Base-by-base conservation (phyloP, 2,329 filamentous ascomycete genomes). In the Epichloe gansuensis region DNA sequence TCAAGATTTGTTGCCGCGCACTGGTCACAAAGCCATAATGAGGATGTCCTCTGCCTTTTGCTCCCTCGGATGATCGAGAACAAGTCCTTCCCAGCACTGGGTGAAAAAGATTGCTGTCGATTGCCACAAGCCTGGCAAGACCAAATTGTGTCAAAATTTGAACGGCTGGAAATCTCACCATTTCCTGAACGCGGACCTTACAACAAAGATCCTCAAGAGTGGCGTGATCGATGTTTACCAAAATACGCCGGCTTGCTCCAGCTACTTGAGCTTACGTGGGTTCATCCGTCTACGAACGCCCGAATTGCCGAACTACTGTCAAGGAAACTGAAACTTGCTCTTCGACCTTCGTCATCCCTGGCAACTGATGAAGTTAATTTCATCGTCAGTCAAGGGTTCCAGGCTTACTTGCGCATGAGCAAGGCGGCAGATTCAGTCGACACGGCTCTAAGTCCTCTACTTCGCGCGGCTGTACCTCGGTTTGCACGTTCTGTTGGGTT, bases 1-100 rank as follows among this genome's bases (percentile, higher is more conserved):
- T 25, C n/a, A 88, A 88, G 85, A 62, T 96, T 93, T 61, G 76
- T 95, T 56, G 73, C 82, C 35, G 76, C 76, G 6, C 82, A 87
- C 59, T 94, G 88, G 88, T 79, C 81, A 3, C 77, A 82, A 58
- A 73, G 70, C 58, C 64, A 74, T 62, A 76, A 88, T 50, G 83
- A 88, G 63, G 78, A 84, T 57, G 76, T 84, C 56, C 71, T 90
- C 15, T 88, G 84, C 59, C 73, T 87, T 9, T 66, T 88, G 31
- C 65, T 91, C 35, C 83, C 85, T 1, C 78, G 77, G 48, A 80
- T 91, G 75, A 75, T 81, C 3, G 70, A 74, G 51, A 71, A 71
- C 6, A 68, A 71, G 17, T 77, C 75, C 4, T 75, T 89, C 37
- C 81, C 78, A 1, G 67, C 74, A 9, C 63, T 69, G 11, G 69